Base-by-base conservation (phyloP, 768 basidiomycete genomes). In the Tephrocybe sp. region DNA sequence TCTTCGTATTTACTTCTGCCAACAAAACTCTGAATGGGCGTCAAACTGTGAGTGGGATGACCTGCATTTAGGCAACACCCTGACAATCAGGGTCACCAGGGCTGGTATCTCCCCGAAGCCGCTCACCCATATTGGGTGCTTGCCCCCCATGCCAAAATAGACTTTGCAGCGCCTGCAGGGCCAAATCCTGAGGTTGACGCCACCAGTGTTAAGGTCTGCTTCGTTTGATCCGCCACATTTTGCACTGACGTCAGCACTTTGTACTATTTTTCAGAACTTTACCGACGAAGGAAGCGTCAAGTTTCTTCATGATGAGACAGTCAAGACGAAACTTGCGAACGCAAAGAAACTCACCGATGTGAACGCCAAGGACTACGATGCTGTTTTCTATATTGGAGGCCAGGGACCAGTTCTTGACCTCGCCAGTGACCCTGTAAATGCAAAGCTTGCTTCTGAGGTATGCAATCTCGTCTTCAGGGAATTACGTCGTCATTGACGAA, bases 371-470 rank as follows among this genome's bases (percentile, higher is more conserved):
- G 81, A 87, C 58, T 92, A 89, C 62, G 82, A 77, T 46, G 89
- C 83, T 12, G 70, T 92, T 49, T 90, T 87, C 68, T 89, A 88
- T 61, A 77, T 87, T 49, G 90, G 89, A 36, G 89, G 90, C 26
- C 87, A 89, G 60, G 87, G 87, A 0, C 87, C 89, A 11, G 79
- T 85, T 33, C 72, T 92, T 39, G 89, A 92, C 65, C 75, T 92
- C 34, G 68, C 88, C 1, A 57, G 56, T 10, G 82, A 90, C 64
- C 64, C 73, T 2, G 65, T 68, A 38, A 85, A 86, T 63, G 74
- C 72, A 55, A 73, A 77, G 57, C 71, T 91, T 43, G 79, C 78
- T 22, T 77, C 76, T 19, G 68, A 82, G 52, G 85, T 80, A 59
- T 52, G 73, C 65, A 13, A 26, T 12, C 33, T 38, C 50, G 31